Conservation (phyloP, 139 green algal genomes). For the Chlorella sp. region DNA sequence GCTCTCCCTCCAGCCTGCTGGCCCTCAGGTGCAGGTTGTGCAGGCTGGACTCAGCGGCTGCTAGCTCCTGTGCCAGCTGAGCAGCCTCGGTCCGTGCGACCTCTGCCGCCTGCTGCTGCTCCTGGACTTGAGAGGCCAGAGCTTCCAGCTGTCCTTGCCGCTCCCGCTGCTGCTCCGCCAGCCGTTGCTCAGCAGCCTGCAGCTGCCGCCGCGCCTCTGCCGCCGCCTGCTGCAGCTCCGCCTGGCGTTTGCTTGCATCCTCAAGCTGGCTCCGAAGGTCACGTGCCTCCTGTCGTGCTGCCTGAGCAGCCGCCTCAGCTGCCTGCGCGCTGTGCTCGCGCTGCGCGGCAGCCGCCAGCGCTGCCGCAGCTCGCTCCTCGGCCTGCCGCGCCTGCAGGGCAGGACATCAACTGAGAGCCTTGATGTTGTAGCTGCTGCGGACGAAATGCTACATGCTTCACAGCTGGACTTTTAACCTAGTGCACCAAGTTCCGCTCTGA, state of each 20-base stretch:
- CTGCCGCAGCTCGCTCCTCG: background rate
- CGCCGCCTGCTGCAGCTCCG: background rate
- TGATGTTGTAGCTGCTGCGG: no score
- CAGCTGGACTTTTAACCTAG: no score
- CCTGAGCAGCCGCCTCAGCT: background rate
- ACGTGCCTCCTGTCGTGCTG: background rate
- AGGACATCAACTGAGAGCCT: no score
- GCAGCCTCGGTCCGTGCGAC: background rate
- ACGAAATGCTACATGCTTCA: no score
- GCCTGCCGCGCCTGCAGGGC: no score
- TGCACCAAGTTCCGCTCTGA: no score
- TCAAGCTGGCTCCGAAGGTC: background rate
- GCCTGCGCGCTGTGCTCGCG: background rate
- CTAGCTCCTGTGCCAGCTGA: no score
- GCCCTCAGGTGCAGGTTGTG: no score
- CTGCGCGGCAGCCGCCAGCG: background rate
- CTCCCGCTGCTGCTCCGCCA: background rate
- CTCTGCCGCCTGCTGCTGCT: background rate
- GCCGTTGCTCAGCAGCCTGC: background rate
- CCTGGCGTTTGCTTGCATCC: background rate
- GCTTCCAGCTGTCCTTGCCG: background rate
- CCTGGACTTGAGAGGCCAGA: no score
- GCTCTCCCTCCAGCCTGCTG: background rate
- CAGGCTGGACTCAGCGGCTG: no score
- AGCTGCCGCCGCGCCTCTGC: background rate